Evolutionary conservation across 495 filamentous ascomycete species (phyloP), one percentile per base, ranked within the genome.

Genomic region (Astrothelium subdiscretum): DNA sequence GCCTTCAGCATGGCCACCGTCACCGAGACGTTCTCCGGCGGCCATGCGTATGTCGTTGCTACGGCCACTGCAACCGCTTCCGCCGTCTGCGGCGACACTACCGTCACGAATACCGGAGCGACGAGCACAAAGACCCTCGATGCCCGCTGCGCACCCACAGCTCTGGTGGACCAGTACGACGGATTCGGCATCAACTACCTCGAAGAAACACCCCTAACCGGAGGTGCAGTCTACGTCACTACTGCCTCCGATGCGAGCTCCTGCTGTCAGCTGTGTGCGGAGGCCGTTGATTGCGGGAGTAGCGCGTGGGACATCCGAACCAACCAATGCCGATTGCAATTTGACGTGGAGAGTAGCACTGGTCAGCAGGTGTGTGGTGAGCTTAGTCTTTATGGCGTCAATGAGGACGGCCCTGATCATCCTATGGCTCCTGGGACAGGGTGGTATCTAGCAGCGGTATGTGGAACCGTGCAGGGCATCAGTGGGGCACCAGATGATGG

Each of bases 251-350:
- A 65, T 24, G 63, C 59, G 3, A 42, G 31, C 6, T 18, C 29
- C 10, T 65, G 63, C 52, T 65, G 63, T 35, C 63, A 65, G 52
- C 63, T 65, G 10, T 65, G 63, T 59, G 63, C 63, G 5, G 63
- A 65, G 0, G 48, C 59, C 1, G 12, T 4, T 20, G 27, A 57
- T 20, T 65, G 63, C 43, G 63, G 59, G 11, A 52, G 59, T 2
- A 65, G 59, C 29, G 24, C 22, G 5, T 65, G 63, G 63, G 63
- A 65, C 24, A 59, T 61, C 52, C 60, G 63, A n/a, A 61, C 59
- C 27, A 43, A 43, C 4, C 26, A 11, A 5, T 65, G 63, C 35
- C 61, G 42, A 31, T 31, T 65, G 22, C 59, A 65, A 26, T 65
- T 65, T 32, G 48, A 44, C 1, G 59, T 65, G 4, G 44, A 40